Percentiles rank a stretch among this genome's conserved stretches.
phyloP scores from a whole-genome alignment of 2,329 filamentous ascomycete species.

The Fusarium haematococcum region DNA sequence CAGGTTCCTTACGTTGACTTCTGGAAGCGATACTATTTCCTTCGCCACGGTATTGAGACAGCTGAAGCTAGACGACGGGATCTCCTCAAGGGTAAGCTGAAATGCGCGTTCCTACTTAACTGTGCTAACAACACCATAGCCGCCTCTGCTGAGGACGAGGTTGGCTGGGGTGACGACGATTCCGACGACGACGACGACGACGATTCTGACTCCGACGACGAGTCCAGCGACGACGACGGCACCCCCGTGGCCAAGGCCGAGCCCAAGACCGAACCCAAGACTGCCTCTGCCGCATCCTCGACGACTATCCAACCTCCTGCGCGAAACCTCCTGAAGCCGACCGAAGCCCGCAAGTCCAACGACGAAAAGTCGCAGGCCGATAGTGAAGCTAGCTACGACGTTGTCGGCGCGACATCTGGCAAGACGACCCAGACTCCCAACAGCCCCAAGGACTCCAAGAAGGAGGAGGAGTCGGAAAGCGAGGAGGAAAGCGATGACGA shows the following conservation, averaged over 20 bases:
- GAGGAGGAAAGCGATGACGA: slow-evolving; percentile 71
- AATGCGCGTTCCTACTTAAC: not conserved
- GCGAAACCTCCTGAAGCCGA: slow-evolving; percentile 66
- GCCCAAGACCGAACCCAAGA: slow-evolving; percentile 53
- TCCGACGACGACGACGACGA: slow-evolving; percentile 4
- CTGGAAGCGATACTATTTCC: slow-evolving; percentile 96
- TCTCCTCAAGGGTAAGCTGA: slow-evolving; percentile 82
- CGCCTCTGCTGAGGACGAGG: slow-evolving; percentile 78
- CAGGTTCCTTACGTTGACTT: slow-evolving; percentile 89
- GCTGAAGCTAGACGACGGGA: slow-evolving; percentile 91
- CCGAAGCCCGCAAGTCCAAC: slow-evolving; percentile 78
- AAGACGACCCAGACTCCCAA: slow-evolving; percentile 81
- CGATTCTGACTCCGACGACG: slow-evolving; percentile 22
- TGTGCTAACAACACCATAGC: slow-evolving; percentile 55
- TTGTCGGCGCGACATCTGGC: slow-evolving; percentile 83
- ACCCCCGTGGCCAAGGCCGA: slow-evolving; percentile 4
- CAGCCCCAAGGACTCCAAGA: slow-evolving; percentile 69
- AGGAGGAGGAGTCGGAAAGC: slow-evolving; percentile 54
- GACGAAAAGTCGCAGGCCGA: slow-evolving; percentile 92
- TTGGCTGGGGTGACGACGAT: slow-evolving; percentile 79
- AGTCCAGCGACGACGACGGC: slow-evolving; percentile 40
- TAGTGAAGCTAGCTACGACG: slow-evolving; percentile 95
- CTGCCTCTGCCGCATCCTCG: slow-evolving; percentile 67
- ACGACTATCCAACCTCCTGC: slow-evolving; percentile 69
- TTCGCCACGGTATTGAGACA: slow-evolving; percentile 91